A percentile compares a stretch with the other conserved stretches of the same genome.
phyloP scores from a whole-genome alignment of 257 asterid genomes.

The Lycium ferocissimum region DNA sequence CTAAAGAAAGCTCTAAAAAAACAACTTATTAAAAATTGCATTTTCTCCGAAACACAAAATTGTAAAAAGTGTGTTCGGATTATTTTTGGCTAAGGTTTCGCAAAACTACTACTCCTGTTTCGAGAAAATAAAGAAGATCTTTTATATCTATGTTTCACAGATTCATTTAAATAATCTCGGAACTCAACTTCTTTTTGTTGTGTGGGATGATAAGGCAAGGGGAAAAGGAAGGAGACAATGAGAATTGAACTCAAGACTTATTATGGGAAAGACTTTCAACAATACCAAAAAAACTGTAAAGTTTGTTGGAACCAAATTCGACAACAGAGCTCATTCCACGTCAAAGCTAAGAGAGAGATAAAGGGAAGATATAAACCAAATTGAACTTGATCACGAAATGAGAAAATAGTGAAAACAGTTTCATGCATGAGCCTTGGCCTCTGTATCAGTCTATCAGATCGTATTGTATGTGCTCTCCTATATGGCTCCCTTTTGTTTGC shows the following conservation, averaged over 20 bases:
- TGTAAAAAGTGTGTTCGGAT: neutral
- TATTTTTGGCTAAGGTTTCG: neutral
- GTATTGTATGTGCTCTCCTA: neutral
- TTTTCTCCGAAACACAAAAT: neutral
- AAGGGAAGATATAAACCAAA: neutral
- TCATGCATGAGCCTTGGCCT: no score
- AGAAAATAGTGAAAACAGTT: no score
- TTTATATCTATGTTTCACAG: neutral
- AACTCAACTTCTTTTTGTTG: no score
- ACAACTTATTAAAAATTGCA: neutral
- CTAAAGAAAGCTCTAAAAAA: no score
- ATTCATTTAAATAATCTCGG: neutral
- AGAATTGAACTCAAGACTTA: neutral
- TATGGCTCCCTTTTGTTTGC: neutral
- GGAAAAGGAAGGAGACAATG: neutral
- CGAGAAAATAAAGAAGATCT: neutral
- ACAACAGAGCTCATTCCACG: neutral
- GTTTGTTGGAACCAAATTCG: neutral
- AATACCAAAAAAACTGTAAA: no score
- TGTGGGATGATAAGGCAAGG: neutral
- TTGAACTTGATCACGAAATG: neutral
- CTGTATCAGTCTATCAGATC: no score
- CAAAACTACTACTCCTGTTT: neutral
- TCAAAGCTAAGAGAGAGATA: neutral
- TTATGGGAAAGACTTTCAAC: neutral